A percentile compares a stretch with the other conserved stretches of the same genome.
These are phyloP conservation scores for Diplodia mutila DNA, from an alignment of 2,329 filamentous ascomycete species.

Conservation along the genomic window DNA sequence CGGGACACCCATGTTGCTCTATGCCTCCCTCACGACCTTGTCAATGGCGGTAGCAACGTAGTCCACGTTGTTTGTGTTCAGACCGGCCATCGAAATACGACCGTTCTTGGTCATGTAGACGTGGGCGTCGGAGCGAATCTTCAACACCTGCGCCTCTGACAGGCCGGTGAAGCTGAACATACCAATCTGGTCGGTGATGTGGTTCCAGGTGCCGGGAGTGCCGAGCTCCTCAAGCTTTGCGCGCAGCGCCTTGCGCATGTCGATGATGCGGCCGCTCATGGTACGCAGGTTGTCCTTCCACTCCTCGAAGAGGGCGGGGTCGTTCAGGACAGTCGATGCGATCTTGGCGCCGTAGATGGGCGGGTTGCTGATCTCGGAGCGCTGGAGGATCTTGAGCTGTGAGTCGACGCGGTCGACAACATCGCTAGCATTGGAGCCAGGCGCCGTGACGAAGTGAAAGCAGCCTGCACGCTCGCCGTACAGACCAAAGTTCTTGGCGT, in stretches of 20 bases:
- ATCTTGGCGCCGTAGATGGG: constrained; percentile 93
- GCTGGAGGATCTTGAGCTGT: constrained; percentile 91
- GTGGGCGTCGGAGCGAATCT: constrained; percentile 71
- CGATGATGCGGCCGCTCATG: constrained; percentile 94
- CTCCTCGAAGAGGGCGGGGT: constrained; percentile 77
- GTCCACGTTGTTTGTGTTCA: constrained; percentile 89
- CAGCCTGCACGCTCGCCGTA: constrained; percentile 96
- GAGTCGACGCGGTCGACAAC: constrained; percentile 71
- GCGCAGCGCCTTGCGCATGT: constrained; percentile 81
- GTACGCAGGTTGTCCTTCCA: constrained; percentile 91
- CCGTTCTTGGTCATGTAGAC: constrained; percentile 98
- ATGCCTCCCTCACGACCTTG: constrained; percentile 69
- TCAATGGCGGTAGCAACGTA: constrained; percentile 92
- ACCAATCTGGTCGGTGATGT: constrained; percentile 98
- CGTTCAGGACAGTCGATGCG: constrained; percentile 81
- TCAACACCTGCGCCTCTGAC: constrained; percentile 71
- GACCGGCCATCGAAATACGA: constrained; percentile 96
- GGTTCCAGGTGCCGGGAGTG: constrained; percentile 91
- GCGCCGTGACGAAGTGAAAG: constrained; percentile 88
- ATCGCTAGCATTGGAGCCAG: constrained; percentile 67
- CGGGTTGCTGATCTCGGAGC: constrained; percentile 96
- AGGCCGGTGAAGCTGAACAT: constrained; percentile 97
- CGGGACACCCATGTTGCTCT: constrained; percentile 33
- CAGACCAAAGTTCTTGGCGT: constrained; percentile 69
- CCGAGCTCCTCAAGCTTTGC: constrained; percentile 79